Conservation (phyloP, 2,329 filamentous ascomycete species). For the Clonostachys rosea region DNA sequence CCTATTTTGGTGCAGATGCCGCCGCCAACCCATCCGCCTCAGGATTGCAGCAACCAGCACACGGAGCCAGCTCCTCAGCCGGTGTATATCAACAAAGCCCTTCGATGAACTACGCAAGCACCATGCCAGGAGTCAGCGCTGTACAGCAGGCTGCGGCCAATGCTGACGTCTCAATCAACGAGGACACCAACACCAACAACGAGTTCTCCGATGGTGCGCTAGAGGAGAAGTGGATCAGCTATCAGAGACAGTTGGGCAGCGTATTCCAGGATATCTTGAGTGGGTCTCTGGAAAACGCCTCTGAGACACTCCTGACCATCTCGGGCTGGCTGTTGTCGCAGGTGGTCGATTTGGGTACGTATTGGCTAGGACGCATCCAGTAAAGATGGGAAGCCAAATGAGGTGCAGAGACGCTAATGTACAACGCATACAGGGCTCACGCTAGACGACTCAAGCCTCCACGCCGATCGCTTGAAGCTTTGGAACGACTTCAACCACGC, state of each 20-base stretch:
- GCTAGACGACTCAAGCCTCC: slow-evolving; percentile 72
- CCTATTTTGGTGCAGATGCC: slow-evolving; percentile 58
- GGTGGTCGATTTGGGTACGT: slow-evolving; percentile 50
- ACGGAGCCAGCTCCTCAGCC: slow-evolving; percentile 41
- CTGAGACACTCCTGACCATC: slow-evolving; percentile 45
- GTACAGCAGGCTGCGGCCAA: slow-evolving; percentile 32
- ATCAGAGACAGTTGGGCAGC: slow-evolving; percentile 55
- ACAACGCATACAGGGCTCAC: slow-evolving; percentile 65
- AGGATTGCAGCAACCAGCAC: slow-evolving; percentile 42
- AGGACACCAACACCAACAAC: slow-evolving; percentile 26
- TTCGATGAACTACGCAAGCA: slow-evolving; percentile 44
- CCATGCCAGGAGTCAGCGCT: slow-evolving; percentile 38
- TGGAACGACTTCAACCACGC: slow-evolving; percentile 95
- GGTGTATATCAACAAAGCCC: slow-evolving; percentile 64
- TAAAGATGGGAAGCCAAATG: background rate
- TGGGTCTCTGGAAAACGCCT: slow-evolving; percentile 42
- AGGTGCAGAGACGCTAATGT: slow-evolving; percentile 2
- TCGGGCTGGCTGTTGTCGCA: slow-evolving; percentile 53
- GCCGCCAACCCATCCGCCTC: slow-evolving; percentile 45
- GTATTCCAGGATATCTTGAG: slow-evolving; percentile 69
- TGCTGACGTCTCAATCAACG: slow-evolving; percentile 40
- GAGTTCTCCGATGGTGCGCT: slow-evolving; percentile 51
- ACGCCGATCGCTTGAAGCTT: slow-evolving; percentile 72
- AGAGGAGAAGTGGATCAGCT: slow-evolving; percentile 65
- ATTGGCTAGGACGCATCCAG: background rate